These are phyloP conservation scores for Xerocomus brunneocitrinus DNA, from an alignment of 768 basidiomycete species.

Conservation along the genomic window DNA sequence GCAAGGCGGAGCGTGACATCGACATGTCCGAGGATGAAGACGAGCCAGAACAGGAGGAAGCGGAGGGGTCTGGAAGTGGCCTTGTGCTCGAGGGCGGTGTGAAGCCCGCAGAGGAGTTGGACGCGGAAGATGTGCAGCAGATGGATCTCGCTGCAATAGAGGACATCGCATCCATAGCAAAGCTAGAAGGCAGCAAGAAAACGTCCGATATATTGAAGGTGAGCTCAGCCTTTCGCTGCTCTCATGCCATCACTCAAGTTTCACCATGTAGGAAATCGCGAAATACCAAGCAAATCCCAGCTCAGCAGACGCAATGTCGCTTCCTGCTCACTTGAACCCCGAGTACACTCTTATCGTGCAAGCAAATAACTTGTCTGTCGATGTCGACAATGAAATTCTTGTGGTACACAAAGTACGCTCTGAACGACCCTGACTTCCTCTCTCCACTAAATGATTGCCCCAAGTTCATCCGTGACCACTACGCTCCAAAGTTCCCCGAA, in stretches of 20 bases:
- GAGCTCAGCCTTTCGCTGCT: slow-evolving; percentile 5
- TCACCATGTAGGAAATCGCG: slow-evolving; percentile 68
- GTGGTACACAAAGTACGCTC: slow-evolving; percentile 84
- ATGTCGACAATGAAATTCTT: slow-evolving; percentile 96
- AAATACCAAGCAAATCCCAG: slow-evolving; percentile 81
- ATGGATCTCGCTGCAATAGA: slow-evolving; percentile 87
- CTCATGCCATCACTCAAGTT: not conserved
- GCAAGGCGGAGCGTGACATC: slow-evolving; percentile 52
- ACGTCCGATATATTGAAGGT: slow-evolving; percentile 88
- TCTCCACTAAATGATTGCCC: slow-evolving; percentile 6
- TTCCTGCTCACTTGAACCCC: slow-evolving; percentile 83
- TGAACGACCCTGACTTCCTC: slow-evolving; percentile 1
- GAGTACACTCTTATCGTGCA: slow-evolving; percentile 96
- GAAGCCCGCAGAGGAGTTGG: slow-evolving; percentile 92
- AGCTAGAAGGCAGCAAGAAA: slow-evolving; percentile 80
- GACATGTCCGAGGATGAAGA: slow-evolving; percentile 58
- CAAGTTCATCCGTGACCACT: slow-evolving; percentile 97
- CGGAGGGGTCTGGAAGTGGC: slow-evolving; percentile 42
- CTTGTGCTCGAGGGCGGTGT: slow-evolving; percentile 84
- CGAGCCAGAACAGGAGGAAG: slow-evolving; percentile 38
- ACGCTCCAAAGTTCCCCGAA: slow-evolving; percentile 91
- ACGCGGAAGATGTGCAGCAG: slow-evolving; percentile 87
- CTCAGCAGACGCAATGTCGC: slow-evolving; percentile 69
- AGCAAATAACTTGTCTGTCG: slow-evolving; percentile 96
- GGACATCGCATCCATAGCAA: slow-evolving; percentile 86